Conservation (phyloP, 306 rosid genomes). For the Cucumis melo region DNA sequence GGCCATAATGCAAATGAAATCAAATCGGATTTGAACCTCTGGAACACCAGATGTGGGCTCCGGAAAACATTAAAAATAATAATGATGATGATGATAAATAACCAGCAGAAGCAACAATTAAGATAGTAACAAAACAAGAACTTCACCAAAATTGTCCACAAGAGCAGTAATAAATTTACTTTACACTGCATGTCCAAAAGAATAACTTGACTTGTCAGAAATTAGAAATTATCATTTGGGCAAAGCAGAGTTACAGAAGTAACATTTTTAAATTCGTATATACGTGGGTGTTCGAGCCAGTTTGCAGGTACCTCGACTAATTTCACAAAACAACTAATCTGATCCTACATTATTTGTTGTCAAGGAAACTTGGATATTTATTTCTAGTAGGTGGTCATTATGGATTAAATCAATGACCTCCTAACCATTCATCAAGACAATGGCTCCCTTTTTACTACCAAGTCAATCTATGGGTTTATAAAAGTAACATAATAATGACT, state of each 20-base stretch:
- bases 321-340: too few species aligned
- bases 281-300: too few species aligned
- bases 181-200: neutral
- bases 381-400: too few species aligned
- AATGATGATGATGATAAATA: neutral
- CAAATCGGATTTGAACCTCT: neutral
- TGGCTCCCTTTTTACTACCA: too few species aligned
- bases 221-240: too few species aligned
- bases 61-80: neutral
- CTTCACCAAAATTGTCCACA: neutral
- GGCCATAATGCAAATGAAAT: neutral
- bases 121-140: neutral
- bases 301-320: too few species aligned
- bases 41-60: neutral
- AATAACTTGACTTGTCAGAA: neutral
- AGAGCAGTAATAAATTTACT: neutral
- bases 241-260: neutral
- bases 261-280: neutral
- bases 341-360: too few species aligned
- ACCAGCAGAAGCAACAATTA: neutral
- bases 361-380: too few species aligned
- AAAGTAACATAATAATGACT: neutral
- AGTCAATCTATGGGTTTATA: too few species aligned
- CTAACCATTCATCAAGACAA: too few species aligned
- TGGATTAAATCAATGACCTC: too few species aligned